Base-by-base conservation (phyloP, 2,329 filamentous ascomycete species). In the Chalara sp. region DNA sequence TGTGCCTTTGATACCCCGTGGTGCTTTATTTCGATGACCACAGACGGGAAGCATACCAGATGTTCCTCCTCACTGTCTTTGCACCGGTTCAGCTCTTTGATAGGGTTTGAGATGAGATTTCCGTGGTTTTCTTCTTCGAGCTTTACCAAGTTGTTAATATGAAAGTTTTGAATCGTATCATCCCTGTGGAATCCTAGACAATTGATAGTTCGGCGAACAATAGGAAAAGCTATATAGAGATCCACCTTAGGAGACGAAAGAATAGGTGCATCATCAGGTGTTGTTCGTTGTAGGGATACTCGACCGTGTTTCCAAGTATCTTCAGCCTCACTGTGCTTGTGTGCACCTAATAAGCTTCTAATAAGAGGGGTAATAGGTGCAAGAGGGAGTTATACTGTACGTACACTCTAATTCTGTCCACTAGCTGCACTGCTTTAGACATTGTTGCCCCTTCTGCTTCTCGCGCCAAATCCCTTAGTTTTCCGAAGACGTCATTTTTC, bases 221-320 rank as follows among this genome's bases (percentile, higher is more conserved):
- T 49, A 5, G 40, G 40, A 11, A 49, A 13, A 44, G 47, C 47
- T 29, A 49, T 49, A 35, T 49, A 49, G 39, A 49, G 47, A 44
- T 49, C 47, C 31, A 21, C 39, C 29, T 44, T 49, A 28, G 47
- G 40, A 7, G 47, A 40, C 8, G 47, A 39, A 43, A 49, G 47
- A 21, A 30, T 31, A 44, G 39, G 7, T 12, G 39, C 40, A 21
- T 33, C n/a, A 21, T 12, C 40, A 28, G 29, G 29, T 32, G 47
- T 33, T 4, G 47, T 49, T 49, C 42, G 12, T 44, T 35, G 47
- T 37, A 49, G 6, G 31, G 21, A 12, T 21, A 13, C 37, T 5
- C 28, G 32, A 30, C 39, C 47, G 31, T 44, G 21, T 7, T 32
- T 13, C 47, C 47, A 49, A 44, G 35, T 21, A 30, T 49, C 47